Evolutionary conservation across 495 filamentous ascomycete species (phyloP), one percentile per base, ranked within the genome.

Genomic region (Xylaria flabelliformis): DNA sequence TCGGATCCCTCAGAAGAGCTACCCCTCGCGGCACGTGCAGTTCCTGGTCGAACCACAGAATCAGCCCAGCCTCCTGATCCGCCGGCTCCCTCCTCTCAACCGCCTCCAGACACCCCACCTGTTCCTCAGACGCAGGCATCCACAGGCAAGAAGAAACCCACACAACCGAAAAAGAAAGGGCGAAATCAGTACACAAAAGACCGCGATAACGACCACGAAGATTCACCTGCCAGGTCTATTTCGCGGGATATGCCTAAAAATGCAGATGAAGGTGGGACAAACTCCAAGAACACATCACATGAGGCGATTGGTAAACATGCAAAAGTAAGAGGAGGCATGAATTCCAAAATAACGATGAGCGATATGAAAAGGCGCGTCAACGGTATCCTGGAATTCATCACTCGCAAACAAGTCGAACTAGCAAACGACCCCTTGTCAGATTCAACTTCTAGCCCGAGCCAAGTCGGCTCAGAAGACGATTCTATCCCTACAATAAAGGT

Each of bases 351-450:
- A 62, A 95, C 89, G 36, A 92, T 98, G 90, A 91, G 91, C 70
- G 95, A 98, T 74, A 96, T 98, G 92, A 94, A 93, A 81, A 88
- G 92, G 71, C 89, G 93, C 9, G 94, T 94, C 4, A 89, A 90
- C 2, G 91, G 86, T 17, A 95, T 99, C 67, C 84, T 97, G 19
- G 94, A 97, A 53, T 98, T 93, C 80, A 97, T 99, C 74, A 90
- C 92, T 9, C 89, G 93, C 58, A 95, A 93, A 73, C 95, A 98
- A 76, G 86, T 97, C 15, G 96, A 99, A 78, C 88, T 97, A 83
- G 95, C 93, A 0, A 89, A 82, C 41, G 68, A 75, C 51, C 74
- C 78, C 29, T 70, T 78, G 39, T 74, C 77, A 36, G 77, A 78
- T 15, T 64, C 76, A 1, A 59, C n/a, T 6, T 29, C 67, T 6